phyloP scores from a whole-genome alignment of 352 stramenopile species.

The Pythium grandisporangium region DNA sequence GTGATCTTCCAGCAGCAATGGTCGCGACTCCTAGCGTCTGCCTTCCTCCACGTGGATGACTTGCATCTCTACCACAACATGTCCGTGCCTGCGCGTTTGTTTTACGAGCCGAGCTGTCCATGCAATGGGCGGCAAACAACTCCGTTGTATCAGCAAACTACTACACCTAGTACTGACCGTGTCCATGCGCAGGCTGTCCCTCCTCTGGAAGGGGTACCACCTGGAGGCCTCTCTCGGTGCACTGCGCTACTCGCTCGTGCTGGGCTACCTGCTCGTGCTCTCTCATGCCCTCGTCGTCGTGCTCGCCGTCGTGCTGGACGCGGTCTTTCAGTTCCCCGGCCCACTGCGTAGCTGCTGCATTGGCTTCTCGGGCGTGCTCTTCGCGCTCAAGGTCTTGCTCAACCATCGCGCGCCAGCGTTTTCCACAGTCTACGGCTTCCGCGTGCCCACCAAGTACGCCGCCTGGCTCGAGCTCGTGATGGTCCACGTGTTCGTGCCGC shows the following conservation, averaged over 20 bases:
- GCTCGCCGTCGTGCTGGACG: constrained; percentile 23
- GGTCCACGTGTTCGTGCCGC: constrained; percentile 74
- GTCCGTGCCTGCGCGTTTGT: constrained; percentile 13
- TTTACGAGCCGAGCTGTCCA: constrained; percentile 2
- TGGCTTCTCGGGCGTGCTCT: constrained; percentile 72
- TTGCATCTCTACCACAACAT: constrained; percentile 90
- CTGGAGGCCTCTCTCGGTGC: constrained; percentile 49
- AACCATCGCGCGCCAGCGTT: constrained; percentile 64
- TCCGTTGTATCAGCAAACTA: too few relatives aligned
- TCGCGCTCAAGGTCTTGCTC: constrained; percentile 79
- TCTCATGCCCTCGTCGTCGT: constrained; percentile 50
- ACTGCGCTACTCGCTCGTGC: constrained; percentile 31
- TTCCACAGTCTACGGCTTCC: constrained; percentile 55
- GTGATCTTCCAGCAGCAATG: constrained; percentile 28
- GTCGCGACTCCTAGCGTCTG: constrained; percentile 47
- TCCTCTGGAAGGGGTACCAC: constrained; percentile 81
- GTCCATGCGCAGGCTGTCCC: constrained; percentile 74
- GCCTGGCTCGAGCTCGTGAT: constrained; percentile 84
- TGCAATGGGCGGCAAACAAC: constrained; percentile 8
- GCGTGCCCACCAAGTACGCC: constrained; percentile 79
- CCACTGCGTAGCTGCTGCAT: constrained; percentile 42
- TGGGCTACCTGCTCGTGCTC: constrained; percentile 48
- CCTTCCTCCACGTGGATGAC: constrained; percentile 79
- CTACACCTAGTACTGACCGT: too few relatives aligned
- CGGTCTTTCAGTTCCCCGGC: constrained; percentile 12